phyloP scores from a whole-genome alignment of 345 rosid genomes.

The Diplotaxis tenuifolia region DNA sequence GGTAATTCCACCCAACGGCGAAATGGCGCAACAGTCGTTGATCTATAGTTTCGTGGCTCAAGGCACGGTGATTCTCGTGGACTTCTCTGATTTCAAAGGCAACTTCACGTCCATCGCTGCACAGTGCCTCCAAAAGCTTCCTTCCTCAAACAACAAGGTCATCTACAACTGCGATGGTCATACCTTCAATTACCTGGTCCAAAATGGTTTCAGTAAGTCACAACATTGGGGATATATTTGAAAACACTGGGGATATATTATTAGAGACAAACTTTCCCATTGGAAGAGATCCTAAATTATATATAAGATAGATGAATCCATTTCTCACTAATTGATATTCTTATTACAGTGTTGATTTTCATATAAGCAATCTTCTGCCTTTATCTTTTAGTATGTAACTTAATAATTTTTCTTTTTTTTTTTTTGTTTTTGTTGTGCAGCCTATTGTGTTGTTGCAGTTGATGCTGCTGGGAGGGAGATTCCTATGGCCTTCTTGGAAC shows the following conservation, averaged over 20 bases:
- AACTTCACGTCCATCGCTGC: constrained; percentile 70
- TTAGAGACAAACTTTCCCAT: no score
- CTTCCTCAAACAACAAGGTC: constrained; percentile 62
- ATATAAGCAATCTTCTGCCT: no score
- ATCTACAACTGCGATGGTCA: constrained; percentile 83
- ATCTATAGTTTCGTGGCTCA: constrained; percentile 77
- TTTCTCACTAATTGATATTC: no score
- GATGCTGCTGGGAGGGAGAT: constrained; percentile 87
- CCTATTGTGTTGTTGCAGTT: constrained; percentile 89
- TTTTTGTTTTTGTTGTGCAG: constrained; percentile 44
- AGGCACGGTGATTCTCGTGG: constrained; percentile 64
- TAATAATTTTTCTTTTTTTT: background rate
- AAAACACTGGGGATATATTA: no score
- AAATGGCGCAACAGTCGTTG: constrained; percentile 71
- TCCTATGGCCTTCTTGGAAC: constrained; percentile 88
- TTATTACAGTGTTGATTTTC: no score
- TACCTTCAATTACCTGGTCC: constrained; percentile 80
- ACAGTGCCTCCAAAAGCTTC: constrained; percentile 75
- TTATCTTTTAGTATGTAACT: background rate
- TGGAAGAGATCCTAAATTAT: no score
- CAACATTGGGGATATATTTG: no score
- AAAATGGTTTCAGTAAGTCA: constrained; percentile 68
- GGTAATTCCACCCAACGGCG: background rate
- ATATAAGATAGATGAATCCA: no score
- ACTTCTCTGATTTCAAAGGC: constrained; percentile 73